Base-by-base conservation (phyloP, 331 rosid genomes). In the Stylosanthes scabra region DNA sequence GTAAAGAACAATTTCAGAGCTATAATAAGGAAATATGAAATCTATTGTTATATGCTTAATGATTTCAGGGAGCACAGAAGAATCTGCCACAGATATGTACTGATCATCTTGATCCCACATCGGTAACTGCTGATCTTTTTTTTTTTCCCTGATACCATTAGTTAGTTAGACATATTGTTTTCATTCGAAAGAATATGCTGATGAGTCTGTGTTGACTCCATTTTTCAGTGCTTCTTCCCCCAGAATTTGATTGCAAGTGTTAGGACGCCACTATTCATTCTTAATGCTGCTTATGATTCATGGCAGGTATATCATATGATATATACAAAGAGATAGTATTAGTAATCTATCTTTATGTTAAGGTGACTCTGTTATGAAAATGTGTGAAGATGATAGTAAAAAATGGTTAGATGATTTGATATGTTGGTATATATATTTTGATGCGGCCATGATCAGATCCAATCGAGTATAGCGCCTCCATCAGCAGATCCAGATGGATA, bases 171-270 rank as follows among this genome's bases (percentile, higher is more conserved):
- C 39, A 55, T 52, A 20, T 59, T 25, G 50, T 34, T 34, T 34
- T 73, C 69, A 60, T 77, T 75, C 68, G 59, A 66, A 55, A 52
- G 75, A 40, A 47, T 57, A 64, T 58, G 63, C 54, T 52, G 60
- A 14, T 45, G 67, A 14, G 42, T 67, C 29, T 11, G 9, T 60
- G 7, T 27, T 51, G 5, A 34, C 10, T 46, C 31, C 72, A 47
- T 2, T 14, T 70, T 85, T 65, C 91, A 95, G 99, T 92, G 99
- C 82, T 90, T 95, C 88, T 95, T 95, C 82, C 99, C 99, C 29
- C 97, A 92, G 76, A 92, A 95, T 72, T 73, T 87, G 85, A 90
- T 95, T 59, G 76, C 61, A 74, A 79, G 83, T 54, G 77, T 92
- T 47, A 77, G 56, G 76, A 95, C 99, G 54, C 99, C 97, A 0